phyloP scores from a whole-genome alignment of 2,329 filamentous ascomycete genomes.

The Aspergillus neotritici region DNA sequence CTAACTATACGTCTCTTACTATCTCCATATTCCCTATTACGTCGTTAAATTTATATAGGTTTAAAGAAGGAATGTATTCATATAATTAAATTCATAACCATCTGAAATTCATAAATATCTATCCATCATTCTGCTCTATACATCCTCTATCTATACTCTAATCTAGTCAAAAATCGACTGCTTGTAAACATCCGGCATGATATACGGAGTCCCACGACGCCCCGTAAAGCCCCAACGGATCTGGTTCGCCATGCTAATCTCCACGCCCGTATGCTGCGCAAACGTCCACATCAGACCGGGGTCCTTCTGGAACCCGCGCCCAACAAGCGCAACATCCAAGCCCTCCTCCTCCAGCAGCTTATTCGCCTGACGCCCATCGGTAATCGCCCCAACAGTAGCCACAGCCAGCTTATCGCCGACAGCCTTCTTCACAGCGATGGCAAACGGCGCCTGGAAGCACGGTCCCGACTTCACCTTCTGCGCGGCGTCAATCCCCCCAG shows the following conservation, averaged over 20 bases:
- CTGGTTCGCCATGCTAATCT: constrained; percentile 68
- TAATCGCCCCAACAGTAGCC: constrained; percentile 69
- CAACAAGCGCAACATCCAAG: constrained; percentile 67
- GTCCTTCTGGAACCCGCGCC: constrained; percentile 73
- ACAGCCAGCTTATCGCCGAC: constrained; percentile 66
- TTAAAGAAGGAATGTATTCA: too few species aligned
- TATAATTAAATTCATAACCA: too few species aligned
- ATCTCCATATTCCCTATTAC: too few species aligned
- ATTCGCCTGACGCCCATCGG: constrained; percentile 62
- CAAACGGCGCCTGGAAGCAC: constrained; percentile 69
- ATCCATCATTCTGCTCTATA: too few species aligned
- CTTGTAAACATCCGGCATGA: constrained; percentile 18
- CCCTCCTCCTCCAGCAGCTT: constrained; percentile 48
- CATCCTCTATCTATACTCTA: too few species aligned
- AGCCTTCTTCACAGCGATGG: constrained; percentile 63
- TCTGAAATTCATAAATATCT: too few species aligned
- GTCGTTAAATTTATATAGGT: too few species aligned
- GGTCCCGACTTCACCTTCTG: constrained; percentile 45
- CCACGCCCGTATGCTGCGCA: constrained; percentile 65
- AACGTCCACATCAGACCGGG: constrained; percentile 69
- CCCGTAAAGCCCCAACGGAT: constrained; percentile 53
- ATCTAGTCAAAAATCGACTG: constrained; percentile 17
- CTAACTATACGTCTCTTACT: too few species aligned
- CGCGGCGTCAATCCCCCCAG: constrained; percentile 5
- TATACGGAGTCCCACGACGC: constrained; percentile 16